phyloP scores from a whole-genome alignment of 2,329 filamentous ascomycete genomes.

The Graphilbum ipis-grandicollis region DNA sequence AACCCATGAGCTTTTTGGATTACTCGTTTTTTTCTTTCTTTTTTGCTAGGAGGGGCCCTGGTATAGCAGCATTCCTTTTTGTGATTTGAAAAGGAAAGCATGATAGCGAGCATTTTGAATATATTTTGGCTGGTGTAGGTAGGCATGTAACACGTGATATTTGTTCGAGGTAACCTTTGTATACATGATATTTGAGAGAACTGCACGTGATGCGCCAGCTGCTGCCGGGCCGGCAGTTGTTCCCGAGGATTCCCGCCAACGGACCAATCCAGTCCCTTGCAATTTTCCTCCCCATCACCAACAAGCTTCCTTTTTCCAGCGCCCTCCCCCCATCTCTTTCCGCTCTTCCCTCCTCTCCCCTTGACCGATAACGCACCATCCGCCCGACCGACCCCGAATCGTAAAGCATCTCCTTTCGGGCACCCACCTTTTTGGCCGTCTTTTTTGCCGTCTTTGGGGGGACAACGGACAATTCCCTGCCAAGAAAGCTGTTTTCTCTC shows the following conservation, averaged over 20 bases:
- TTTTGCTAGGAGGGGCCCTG: no score
- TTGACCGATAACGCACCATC: neutral
- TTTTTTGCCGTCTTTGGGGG: no score
- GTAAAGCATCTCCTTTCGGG: no score
- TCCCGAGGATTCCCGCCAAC: slow-evolving; percentile 7
- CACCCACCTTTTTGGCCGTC: no score
- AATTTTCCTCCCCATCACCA: neutral
- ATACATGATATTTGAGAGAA: no score
- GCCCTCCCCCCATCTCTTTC: neutral
- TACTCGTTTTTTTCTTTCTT: no score
- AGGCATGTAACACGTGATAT: no score
- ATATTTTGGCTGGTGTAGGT: neutral
- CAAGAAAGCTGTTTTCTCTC: no score
- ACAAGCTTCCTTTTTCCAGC: neutral
- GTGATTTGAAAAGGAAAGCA: neutral
- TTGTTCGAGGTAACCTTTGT: no score
- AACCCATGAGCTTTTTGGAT: neutral
- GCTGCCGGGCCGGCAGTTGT: slow-evolving; percentile 6
- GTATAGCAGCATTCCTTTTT: neutral
- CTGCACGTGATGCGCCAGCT: neutral
- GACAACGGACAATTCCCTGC: no score
- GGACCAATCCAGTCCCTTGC: neutral
- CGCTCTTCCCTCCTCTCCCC: neutral
- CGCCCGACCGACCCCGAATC: neutral
- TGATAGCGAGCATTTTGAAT: neutral